phyloP scores from a whole-genome alignment of 164 flowering plant species.

The Houttuynia cordata region DNA sequence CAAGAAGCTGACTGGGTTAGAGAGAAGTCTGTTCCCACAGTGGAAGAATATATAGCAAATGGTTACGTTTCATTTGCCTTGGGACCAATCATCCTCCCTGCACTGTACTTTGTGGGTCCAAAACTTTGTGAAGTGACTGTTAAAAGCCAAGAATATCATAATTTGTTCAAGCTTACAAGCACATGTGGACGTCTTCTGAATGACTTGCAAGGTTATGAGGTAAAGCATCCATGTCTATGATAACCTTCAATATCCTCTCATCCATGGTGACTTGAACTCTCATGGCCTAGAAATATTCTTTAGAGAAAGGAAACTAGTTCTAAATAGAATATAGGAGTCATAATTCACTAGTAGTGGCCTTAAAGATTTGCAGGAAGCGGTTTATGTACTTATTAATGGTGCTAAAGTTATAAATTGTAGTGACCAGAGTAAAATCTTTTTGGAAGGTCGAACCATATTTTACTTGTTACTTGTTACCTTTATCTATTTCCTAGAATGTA shows the following conservation, averaged over 20 bases:
- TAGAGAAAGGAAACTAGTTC: no score
- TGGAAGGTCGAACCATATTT: no score
- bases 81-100: slow-evolving; percentile 23
- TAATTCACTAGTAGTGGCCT: no score
- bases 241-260: not conserved
- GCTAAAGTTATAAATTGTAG: no score
- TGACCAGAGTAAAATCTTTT: no score
- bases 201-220: slow-evolving; percentile 21
- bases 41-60: slow-evolving; percentile 20
- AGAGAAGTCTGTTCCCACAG: slow-evolving; percentile 14
- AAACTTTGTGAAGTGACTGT: slow-evolving; percentile 15
- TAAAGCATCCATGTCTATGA: not conserved
- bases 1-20: slow-evolving; percentile 21
- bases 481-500: no score
- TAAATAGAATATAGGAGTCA: no score
- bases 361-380: no score
- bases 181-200: slow-evolving; percentile 26
- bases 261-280: not conserved
- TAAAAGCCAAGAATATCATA: slow-evolving; percentile 15
- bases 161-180: slow-evolving; percentile 16
- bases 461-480: no score
- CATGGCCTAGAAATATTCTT: not conserved
- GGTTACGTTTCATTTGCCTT: slow-evolving; percentile 19
- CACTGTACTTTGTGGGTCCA: slow-evolving; percentile 24
- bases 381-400: no score